A percentile compares a stretch with the other conserved stretches of the same genome.
These are phyloP conservation scores for Sporobolomyces pararoseus DNA, from an alignment of 768 basidiomycete genomes.

Conservation along the genomic window DNA sequence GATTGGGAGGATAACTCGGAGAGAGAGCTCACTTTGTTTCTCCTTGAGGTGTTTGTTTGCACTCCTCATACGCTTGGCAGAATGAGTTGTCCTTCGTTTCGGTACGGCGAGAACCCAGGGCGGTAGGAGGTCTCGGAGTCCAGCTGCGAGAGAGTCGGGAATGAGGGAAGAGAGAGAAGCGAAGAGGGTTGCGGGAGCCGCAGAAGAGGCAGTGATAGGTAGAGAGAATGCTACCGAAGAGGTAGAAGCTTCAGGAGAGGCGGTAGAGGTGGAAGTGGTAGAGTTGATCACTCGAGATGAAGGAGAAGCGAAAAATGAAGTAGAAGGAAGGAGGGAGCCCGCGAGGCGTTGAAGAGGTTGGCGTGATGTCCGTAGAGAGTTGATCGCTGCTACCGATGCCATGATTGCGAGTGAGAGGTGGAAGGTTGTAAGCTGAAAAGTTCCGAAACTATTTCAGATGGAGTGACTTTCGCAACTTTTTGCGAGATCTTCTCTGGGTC, in stretches of 20 bases:
- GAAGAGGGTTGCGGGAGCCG: not conserved
- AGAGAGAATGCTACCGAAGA: slow-evolving; percentile 8
- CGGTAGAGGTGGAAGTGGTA: not conserved
- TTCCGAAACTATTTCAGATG: not conserved
- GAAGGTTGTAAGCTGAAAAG: not conserved
- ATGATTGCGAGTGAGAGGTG: slow-evolving; percentile 9
- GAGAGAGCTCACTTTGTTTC: slow-evolving; percentile 67
- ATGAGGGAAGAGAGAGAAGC: slow-evolving; percentile 20
- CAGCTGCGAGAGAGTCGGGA: slow-evolving; percentile 31
- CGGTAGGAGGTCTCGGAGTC: slow-evolving; percentile 70
- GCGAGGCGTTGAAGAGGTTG: slow-evolving; percentile 13
- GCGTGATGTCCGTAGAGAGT: not conserved
- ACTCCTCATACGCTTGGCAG: slow-evolving; percentile 87
- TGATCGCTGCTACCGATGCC: slow-evolving; percentile 15
- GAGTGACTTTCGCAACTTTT: too few species aligned
- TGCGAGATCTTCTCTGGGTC: too few species aligned
- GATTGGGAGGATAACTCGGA: not conserved
- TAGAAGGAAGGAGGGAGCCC: not conserved
- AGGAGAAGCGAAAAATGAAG: not conserved
- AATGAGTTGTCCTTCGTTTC: slow-evolving; percentile 88
- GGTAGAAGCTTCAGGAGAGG: not conserved
- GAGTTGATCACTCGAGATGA: not conserved
- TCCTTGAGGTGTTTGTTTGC: slow-evolving; percentile 94
- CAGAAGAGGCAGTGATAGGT: not conserved
- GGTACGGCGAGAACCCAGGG: slow-evolving; percentile 86